Conservation (phyloP, 202 grass and related monocot species). For the Cymbopogon flexuosus region DNA sequence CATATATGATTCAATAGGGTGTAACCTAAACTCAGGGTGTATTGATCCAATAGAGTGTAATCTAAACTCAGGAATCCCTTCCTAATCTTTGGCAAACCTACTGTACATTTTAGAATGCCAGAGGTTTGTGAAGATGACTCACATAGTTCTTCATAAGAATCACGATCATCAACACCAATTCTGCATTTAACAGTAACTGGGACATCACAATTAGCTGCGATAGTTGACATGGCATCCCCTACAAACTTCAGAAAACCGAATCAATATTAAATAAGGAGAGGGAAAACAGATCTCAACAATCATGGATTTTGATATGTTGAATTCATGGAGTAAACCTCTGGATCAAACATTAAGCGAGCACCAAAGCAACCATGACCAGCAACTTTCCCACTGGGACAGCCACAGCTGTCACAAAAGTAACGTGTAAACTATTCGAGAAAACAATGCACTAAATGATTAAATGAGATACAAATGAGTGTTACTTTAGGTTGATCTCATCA, state of each 20-base stretch:
- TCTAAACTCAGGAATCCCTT: not conserved
- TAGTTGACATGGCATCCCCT: slow-evolving; percentile 89
- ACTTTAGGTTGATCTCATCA: slow-evolving; percentile 95
- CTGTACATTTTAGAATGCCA: not conserved
- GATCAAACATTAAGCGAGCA: slow-evolving; percentile 84
- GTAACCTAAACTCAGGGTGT: not conserved
- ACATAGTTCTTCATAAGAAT: slow-evolving; percentile 95
- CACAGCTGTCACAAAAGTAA: slow-evolving; percentile 56
- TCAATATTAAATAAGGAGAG: slow-evolving; percentile 22
- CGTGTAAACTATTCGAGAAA: slow-evolving; percentile 23
- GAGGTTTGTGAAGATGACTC: slow-evolving; percentile 42
- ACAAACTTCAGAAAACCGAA: slow-evolving; percentile 64
- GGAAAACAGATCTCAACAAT: slow-evolving; percentile 16
- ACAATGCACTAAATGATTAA: not conserved
- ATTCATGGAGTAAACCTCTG: slow-evolving; percentile 66
- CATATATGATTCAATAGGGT: not conserved
- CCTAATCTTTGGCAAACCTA: slow-evolving; percentile 5
- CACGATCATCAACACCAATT: slow-evolving; percentile 85
- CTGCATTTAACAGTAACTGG: slow-evolving; percentile 89
- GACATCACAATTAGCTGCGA: slow-evolving; percentile 73
- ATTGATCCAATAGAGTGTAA: not conserved
- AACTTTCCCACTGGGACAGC: slow-evolving; percentile 88
- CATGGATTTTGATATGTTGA: slow-evolving; percentile 15
- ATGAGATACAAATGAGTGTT: slow-evolving; percentile 26
- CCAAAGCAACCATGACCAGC: slow-evolving; percentile 95